A percentile compares a stretch with the other conserved stretches of the same genome.
phyloP scores from a whole-genome alignment of 2,329 filamentous ascomycete species.

The Zymoseptoria ardabiliae region DNA sequence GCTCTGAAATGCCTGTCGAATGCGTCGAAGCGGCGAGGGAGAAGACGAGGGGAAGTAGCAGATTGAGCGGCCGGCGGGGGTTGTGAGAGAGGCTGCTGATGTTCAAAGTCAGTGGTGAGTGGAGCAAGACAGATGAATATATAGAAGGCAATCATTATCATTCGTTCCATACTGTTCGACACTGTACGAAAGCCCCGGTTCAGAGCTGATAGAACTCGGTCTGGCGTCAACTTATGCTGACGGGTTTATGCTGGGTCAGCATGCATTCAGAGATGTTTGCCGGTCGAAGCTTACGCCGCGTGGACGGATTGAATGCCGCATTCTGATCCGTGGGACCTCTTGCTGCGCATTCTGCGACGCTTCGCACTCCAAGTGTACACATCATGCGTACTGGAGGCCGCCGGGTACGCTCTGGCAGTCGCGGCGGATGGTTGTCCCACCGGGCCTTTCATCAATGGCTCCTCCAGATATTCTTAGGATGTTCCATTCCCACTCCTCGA shows the following conservation, averaged over 20 bases:
- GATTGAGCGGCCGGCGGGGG: neutral
- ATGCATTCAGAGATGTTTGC: too few relatives aligned
- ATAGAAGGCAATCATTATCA: neutral
- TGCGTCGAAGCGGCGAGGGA: neutral
- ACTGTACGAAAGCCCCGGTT: neutral
- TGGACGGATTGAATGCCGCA: too few relatives aligned
- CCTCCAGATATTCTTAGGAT: neutral
- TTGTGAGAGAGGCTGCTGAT: neutral
- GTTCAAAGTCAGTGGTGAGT: neutral
- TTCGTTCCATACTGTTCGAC: neutral
- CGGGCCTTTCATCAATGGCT: neutral
- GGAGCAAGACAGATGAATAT: neutral
- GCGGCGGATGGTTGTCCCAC: neutral
- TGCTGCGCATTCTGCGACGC: too few relatives aligned
- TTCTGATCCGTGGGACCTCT: too few relatives aligned
- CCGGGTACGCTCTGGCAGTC: neutral
- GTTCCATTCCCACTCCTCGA: neutral
- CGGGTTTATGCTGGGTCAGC: too few relatives aligned
- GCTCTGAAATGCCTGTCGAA: neutral
- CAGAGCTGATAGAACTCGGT: too few relatives aligned
- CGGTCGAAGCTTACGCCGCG: too few relatives aligned
- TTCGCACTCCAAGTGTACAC: neutral
- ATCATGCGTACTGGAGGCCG: too few relatives aligned
- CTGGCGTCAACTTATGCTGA: too few relatives aligned
- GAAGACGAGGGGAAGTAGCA: neutral